These are phyloP conservation scores for Ustilago cynodontis DNA, from an alignment of 1,284 basidiomycete species.

Conservation along the genomic window DNA sequence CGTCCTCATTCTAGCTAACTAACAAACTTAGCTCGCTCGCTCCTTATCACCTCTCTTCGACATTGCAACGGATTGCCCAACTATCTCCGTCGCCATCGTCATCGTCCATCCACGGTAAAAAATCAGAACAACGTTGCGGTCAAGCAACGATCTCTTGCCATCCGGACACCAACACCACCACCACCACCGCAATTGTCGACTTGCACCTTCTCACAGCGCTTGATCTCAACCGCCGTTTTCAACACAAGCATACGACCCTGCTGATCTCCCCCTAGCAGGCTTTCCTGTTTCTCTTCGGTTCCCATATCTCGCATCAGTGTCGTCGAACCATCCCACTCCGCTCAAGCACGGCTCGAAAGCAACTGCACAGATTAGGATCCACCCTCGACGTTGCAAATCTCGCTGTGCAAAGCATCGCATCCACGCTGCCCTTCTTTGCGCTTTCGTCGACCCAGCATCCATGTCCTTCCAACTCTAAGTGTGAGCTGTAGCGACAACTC, in stretches of 20 bases:
- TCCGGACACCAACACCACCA: conserved; percentile 7
- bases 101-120: not conserved
- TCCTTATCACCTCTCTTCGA: not conserved
- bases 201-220: not conserved
- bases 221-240: not conserved
- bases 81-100: not conserved
- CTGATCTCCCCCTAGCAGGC: not conserved
- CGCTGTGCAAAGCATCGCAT: not conserved
- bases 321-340: not conserved
- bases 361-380: not conserved
- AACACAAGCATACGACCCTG: not conserved
- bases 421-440: not conserved
- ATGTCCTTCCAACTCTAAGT: conserved; percentile 30
- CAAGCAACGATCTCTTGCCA: not conserved
- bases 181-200: not conserved
- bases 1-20: not conserved
- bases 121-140: conserved; percentile 2
- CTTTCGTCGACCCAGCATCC: conserved; percentile 12
- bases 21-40: not conserved
- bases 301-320: not conserved
- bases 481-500: conserved; percentile 30
- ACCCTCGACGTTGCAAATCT: not conserved
- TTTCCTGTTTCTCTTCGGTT: not conserved
- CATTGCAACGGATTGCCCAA: conserved; percentile 4
- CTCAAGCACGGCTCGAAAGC: not conserved